Percentiles rank a stretch among this genome's conserved stretches.
Evolutionary conservation across 2,329 filamentous ascomycete species (phyloP).

Genomic region (Curvularia eragrostidis): DNA sequence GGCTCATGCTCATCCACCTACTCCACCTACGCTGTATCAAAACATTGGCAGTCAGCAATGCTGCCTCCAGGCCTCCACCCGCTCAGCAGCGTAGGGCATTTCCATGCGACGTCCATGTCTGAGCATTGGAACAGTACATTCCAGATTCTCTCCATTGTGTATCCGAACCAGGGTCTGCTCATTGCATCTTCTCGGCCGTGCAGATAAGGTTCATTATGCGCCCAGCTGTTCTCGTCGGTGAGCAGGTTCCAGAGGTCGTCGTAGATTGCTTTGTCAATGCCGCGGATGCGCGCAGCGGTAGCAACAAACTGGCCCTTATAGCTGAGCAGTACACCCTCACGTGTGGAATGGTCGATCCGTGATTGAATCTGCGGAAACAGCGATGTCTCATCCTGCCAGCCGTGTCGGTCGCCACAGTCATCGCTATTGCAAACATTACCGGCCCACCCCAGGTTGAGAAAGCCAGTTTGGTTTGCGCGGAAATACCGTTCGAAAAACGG

Average conservation of each 20-base stretch:
- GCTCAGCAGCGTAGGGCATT: conserved; percentile 38
- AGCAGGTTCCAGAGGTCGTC: conserved; percentile 39
- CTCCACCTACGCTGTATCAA: conserved; percentile 27
- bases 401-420: conserved; percentile 51
- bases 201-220: conserved; percentile 34
- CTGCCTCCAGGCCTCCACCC: conserved; percentile 33
- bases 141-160: conserved; percentile 41
- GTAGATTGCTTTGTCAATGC: conserved; percentile 45
- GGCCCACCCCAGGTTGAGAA: conserved; percentile 53
- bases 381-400: conserved; percentile 50
- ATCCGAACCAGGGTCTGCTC: conserved; percentile 37
- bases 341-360: conserved; percentile 32
- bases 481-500: conserved; percentile 52
- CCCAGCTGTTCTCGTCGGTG: conserved; percentile 36
- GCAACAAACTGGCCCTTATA: conserved; percentile 59
- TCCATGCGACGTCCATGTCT: conserved; percentile 36
- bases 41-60: conserved; percentile 40
- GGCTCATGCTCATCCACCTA: conserved; percentile 2
- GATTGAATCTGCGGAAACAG: conserved; percentile 50
- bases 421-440: conserved; percentile 51
- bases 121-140: conserved; percentile 41
- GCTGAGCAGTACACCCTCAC: conserved; percentile 50
- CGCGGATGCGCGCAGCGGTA: conserved; percentile 53
- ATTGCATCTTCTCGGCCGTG: conserved; percentile 34
- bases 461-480: conserved; percentile 49